Conservation (phyloP, 306 rosid species). For the Ormosia semicastrata region DNA sequence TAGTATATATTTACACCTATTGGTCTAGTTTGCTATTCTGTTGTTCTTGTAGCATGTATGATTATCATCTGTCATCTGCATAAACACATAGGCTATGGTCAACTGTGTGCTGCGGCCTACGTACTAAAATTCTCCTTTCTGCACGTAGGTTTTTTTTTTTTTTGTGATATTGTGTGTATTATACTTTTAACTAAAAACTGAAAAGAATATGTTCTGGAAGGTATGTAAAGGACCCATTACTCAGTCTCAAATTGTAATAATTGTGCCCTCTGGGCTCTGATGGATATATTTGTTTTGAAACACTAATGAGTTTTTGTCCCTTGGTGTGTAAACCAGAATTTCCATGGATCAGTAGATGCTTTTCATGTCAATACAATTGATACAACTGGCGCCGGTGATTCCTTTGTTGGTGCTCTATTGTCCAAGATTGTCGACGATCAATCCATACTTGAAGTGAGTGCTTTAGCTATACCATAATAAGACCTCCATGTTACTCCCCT, state of each 20-base stretch:
- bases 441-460: constrained; percentile 61
- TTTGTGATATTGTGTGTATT: not conserved
- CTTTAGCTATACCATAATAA: not conserved
- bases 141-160: not conserved
- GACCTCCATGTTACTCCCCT: not conserved
- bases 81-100: not conserved
- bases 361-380: constrained; percentile 64
- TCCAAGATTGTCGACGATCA: constrained; percentile 75
- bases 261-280: not conserved
- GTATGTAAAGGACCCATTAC: not conserved
- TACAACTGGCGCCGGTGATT: constrained; percentile 86
- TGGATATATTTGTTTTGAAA: not conserved
- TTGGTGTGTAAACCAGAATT: constrained; percentile 39
- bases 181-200: not conserved
- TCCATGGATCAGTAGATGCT: constrained; percentile 64
- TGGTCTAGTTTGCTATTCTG: no score
- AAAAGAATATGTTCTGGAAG: not conserved
- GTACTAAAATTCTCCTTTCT: not conserved
- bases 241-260: not conserved
- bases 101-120: not conserved
- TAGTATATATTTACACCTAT: no score
- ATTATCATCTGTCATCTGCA: no score
- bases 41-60: no score
- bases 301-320: not conserved
- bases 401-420: constrained; percentile 74